Evolutionary conservation across 2,329 filamentous ascomycete species (phyloP).

Genomic region (Pyrenochaeta sp.): DNA sequence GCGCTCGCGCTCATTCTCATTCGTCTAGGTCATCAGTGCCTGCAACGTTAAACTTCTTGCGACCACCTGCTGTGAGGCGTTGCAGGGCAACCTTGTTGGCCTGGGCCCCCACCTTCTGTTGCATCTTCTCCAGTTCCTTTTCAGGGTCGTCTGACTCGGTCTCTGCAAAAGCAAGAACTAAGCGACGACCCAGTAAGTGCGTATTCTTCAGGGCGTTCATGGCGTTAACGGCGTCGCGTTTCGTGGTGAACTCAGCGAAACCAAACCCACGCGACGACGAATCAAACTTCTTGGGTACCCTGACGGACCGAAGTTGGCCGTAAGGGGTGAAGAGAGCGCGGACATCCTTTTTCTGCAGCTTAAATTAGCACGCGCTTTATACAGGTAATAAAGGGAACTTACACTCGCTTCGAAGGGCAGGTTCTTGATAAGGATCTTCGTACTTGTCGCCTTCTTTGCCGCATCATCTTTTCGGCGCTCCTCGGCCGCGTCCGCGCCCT

Average conservation of each 20-base stretch:
- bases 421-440: slow-evolving; percentile 98
- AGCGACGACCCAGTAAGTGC: slow-evolving; percentile 86
- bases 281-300: slow-evolving; percentile 95
- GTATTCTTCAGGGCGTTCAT: slow-evolving; percentile 91
- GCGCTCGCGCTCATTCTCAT: slow-evolving; percentile 45
- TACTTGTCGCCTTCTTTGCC: slow-evolving; percentile 81
- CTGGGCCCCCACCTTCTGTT: slow-evolving; percentile 92
- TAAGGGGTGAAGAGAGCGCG: slow-evolving; percentile 86
- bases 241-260: slow-evolving; percentile 94
- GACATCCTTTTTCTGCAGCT: slow-evolving; percentile 80
- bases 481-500: slow-evolving; percentile 85
- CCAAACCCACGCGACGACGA: slow-evolving; percentile 89
- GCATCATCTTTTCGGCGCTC: slow-evolving; percentile 84
- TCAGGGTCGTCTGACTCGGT: slow-evolving; percentile 90
- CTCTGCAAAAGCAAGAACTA: slow-evolving; percentile 91
- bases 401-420: slow-evolving; percentile 83
- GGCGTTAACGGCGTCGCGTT: slow-evolving; percentile 88
- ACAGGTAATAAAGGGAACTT: slow-evolving; percentile 20
- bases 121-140: slow-evolving; percentile 96
- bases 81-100: slow-evolving; percentile 90
- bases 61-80: slow-evolving; percentile 81
- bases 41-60: slow-evolving; percentile 88
- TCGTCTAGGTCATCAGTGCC: slow-evolving; percentile 66
- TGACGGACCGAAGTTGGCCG: slow-evolving; percentile 89
- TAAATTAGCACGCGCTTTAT: slow-evolving; percentile 24